Evolutionary conservation across 306 rosid genomes (phyloP).

Genomic region (Vigna reflexopilosa): DNA sequence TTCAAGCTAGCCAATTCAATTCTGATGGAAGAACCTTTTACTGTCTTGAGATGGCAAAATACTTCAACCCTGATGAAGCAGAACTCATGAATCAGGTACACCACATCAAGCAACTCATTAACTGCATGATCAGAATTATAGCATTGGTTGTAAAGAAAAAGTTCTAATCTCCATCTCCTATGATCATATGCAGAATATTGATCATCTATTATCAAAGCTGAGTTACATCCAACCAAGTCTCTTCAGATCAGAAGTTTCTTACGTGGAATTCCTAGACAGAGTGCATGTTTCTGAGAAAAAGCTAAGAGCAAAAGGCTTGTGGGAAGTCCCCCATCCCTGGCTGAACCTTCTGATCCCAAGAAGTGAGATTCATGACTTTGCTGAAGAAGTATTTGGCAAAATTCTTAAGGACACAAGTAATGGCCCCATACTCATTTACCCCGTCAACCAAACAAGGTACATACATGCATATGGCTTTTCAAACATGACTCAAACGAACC

Average conservation of each 20-base stretch:
- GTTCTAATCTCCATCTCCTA: conserved; percentile 12
- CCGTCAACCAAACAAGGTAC: conserved; percentile 92
- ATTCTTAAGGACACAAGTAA: conserved; percentile 71
- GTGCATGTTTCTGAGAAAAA: conserved; percentile 78
- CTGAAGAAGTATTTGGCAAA: conserved; percentile 74
- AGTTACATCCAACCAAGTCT: conserved; percentile 72
- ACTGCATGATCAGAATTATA: conserved; percentile 1
- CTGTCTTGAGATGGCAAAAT: conserved; percentile 88
- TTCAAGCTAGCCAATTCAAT: conserved; percentile 69
- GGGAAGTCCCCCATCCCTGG: conserved; percentile 99
- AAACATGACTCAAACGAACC: not conserved
- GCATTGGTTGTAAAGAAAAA: conserved; percentile 1
- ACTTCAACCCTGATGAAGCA: conserved; percentile 73
- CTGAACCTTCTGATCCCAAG: conserved; percentile 81
- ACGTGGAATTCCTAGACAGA: conserved; percentile 82
- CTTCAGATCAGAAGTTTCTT: conserved; percentile 82
- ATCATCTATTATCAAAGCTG: conserved; percentile 63
- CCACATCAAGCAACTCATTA: conserved; percentile 8
- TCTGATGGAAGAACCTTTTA: conserved; percentile 80
- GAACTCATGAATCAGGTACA: conserved; percentile 68
- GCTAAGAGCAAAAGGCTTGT: conserved; percentile 74
- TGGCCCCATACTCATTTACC: conserved; percentile 92
- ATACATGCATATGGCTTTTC: conserved; percentile 24
- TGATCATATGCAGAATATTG: conserved; percentile 68
- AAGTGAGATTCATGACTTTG: conserved; percentile 68